Base-by-base conservation (phyloP, 2,329 filamentous ascomycete species). In the Pseudogymnoascus sp. region DNA sequence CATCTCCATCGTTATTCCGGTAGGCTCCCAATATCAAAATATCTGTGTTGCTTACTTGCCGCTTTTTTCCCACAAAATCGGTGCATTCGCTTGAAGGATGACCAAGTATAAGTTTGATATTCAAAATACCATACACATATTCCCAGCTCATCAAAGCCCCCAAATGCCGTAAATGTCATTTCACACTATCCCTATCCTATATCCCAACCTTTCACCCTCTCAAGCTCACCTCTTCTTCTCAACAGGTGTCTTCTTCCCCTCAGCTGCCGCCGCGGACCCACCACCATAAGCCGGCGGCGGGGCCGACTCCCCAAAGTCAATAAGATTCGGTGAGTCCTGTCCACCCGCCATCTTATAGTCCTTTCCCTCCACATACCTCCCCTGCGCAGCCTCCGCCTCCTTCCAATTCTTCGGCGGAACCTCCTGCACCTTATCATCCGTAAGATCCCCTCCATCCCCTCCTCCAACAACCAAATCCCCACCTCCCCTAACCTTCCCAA, bases 401-500 rank as follows among this genome's bases (percentile, higher is more conserved):
- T 70, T 70, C 67, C 68, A 67, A 60, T 70, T 64, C 29, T 60
- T 63, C 4, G 31, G 47, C 4, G 29, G 47, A 10, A 18, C 8
- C 5, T 45, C 31, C 26, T 51, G 23, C n/a, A 54, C 61, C 40
- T 57, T 37, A 14, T 60, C 14, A 23, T 47, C 65, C 4, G 63
- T 64, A n/a, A 68, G 51, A 2, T 68, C 65, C 5, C 71, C 71
- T 0, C 69, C 70, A 66, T 74, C 72, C 0, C 70, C 71, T n/a
- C 87, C 88, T 1, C 89, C 89, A 18, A 93, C 87, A 60, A 93
- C 82, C 18, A 91, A 80, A 68, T 91, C 84, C 1, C 89, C 85
- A 4, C 88, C 89, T 39, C 87, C 87, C 64, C 85, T 84, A 60
- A 93, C 90, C 68, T 86, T 86, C 37, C 91, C 91, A 4, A 96